Conservation (phyloP, 164 flowering plant species). For the Aristolochia fimbriata region DNA sequence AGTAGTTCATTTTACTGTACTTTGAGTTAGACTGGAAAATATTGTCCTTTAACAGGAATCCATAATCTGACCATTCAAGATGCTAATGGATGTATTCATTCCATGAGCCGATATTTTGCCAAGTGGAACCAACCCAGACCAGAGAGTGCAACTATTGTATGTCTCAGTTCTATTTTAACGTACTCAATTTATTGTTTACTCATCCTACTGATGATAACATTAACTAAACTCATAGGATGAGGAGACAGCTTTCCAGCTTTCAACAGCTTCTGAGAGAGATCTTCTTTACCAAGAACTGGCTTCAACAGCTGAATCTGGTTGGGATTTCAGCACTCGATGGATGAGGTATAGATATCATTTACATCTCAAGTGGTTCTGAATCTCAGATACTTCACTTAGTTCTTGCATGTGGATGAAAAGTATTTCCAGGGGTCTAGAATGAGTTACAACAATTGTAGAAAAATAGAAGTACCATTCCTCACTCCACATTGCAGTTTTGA, state of each 20-base stretch:
- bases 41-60: conserved; percentile 26
- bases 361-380: background rate
- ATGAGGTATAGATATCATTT: conserved; percentile 46
- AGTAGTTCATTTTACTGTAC: no score
- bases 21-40: background rate
- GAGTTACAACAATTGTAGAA: no score
- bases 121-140: conserved; percentile 97
- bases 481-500: no score
- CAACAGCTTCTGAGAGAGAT: conserved; percentile 33
- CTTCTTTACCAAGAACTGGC: conserved; percentile 68
- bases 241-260: conserved; percentile 51
- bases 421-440: no score
- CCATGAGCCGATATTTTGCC: conserved; percentile 68
- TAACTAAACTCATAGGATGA: conserved; percentile 38
- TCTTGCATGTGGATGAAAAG: background rate
- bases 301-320: conserved; percentile 90
- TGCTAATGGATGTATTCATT: conserved; percentile 34
- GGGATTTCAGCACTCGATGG: conserved; percentile 99
- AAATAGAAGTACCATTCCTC: no score
- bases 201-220: no score
- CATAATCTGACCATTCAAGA: conserved; percentile 62
- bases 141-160: conserved; percentile 62
- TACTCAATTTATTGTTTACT: background rate
- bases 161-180: conserved; percentile 10
- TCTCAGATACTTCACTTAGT: no score